phyloP scores from a whole-genome alignment of 2,329 filamentous ascomycete genomes.

The Aaosphaeria arxii region DNA sequence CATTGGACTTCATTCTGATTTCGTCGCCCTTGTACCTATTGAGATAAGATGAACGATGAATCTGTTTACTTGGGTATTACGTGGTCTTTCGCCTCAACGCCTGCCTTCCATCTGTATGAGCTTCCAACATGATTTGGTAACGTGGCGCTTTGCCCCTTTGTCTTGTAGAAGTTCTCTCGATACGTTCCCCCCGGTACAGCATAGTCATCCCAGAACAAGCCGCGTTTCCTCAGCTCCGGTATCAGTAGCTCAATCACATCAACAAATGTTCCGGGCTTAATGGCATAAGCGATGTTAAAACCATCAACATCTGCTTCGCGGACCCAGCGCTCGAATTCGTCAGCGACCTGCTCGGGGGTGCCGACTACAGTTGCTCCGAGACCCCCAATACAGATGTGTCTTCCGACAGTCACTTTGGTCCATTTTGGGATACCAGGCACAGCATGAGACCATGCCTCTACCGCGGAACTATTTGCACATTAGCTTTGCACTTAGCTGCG shows the following conservation, averaged over 20 bases:
- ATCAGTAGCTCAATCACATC: slow-evolving; percentile 59
- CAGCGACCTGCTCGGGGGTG: slow-evolving; percentile 60
- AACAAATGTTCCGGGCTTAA: slow-evolving; percentile 63
- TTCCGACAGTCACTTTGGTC: slow-evolving; percentile 66
- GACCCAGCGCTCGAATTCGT: slow-evolving; percentile 65
- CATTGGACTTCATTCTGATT: no score
- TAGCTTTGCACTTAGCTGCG: neutral
- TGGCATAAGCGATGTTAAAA: slow-evolving; percentile 67
- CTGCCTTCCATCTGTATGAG: slow-evolving; percentile 35
- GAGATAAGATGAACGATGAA: no score
- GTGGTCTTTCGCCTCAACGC: slow-evolving; percentile 4
- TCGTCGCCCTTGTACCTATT: no score
- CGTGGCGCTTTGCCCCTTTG: slow-evolving; percentile 46
- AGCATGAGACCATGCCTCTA: slow-evolving; percentile 15
- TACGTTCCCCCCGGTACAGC: slow-evolving; percentile 55
- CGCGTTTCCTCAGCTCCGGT: slow-evolving; percentile 60
- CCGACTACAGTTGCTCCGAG: slow-evolving; percentile 62
- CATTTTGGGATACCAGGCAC: slow-evolving; percentile 53
- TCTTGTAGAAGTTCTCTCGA: slow-evolving; percentile 56
- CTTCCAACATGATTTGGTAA: slow-evolving; percentile 49
- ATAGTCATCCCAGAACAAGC: slow-evolving; percentile 52
- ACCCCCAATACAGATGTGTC: slow-evolving; percentile 64
- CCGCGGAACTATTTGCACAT: slow-evolving; percentile 9
- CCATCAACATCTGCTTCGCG: slow-evolving; percentile 66
- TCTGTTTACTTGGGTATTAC: neutral